phyloP scores from a whole-genome alignment of 371 early-diverging fungal species.

The Entomophthora muscae region DNA sequence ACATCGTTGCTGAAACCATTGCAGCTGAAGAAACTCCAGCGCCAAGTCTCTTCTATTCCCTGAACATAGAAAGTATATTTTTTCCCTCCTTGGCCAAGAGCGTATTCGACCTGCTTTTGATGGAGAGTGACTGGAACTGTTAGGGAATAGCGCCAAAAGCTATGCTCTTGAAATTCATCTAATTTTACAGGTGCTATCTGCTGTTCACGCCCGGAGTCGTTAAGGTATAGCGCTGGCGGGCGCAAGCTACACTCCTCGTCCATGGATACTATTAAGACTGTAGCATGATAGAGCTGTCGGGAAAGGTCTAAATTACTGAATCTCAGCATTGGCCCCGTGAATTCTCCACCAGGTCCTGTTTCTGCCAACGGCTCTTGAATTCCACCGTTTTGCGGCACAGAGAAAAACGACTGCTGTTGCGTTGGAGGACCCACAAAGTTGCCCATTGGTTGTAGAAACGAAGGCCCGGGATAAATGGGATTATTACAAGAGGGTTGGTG shows the following conservation, averaged over 20 bases:
- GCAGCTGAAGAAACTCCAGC: slow-evolving; percentile 42
- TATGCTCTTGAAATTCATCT: neutral
- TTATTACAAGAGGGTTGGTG: neutral
- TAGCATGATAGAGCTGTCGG: slow-evolving; percentile 1
- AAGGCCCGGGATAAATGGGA: neutral
- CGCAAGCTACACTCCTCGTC: neutral
- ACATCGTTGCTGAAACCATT: slow-evolving; percentile 45
- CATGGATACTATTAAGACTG: neutral
- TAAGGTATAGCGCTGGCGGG: neutral
- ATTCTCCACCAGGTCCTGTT: neutral
- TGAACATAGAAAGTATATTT: slow-evolving; percentile 18
- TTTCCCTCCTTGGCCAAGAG: neutral
- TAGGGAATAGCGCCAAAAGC: slow-evolving; percentile 4
- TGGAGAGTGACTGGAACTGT: neutral
- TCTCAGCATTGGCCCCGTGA: slow-evolving; percentile 1
- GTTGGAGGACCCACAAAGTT: neutral
- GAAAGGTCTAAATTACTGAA: neutral
- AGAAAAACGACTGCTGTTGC: neutral
- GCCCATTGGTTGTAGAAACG: neutral
- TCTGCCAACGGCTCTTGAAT: neutral
- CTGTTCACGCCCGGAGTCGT: neutral
- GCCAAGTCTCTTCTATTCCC: slow-evolving; percentile 23
- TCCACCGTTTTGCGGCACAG: neutral
- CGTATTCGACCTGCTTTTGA: neutral
- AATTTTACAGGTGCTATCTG: neutral